Evolutionary conservation across 2,329 filamentous ascomycete species (phyloP).

Genomic region (Helotiales sp.): DNA sequence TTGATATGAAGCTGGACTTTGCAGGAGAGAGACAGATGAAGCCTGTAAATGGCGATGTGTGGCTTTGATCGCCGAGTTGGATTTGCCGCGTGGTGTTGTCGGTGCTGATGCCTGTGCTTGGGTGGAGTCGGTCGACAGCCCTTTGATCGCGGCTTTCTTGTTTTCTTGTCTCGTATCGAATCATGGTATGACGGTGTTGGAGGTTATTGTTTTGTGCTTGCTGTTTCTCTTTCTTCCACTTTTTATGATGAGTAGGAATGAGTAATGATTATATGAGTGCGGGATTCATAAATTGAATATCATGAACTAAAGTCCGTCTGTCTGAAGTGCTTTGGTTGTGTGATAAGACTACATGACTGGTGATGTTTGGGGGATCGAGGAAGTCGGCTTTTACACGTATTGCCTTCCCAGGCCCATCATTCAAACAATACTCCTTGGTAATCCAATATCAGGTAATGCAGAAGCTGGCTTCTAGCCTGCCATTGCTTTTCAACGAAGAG

Average conservation of each 20-base stretch:
- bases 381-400: too few relatives aligned
- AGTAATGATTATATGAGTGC: slow-evolving; percentile 28
- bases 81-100: neutral
- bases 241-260: slow-evolving; percentile 19
- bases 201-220: neutral
- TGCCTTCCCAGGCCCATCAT: too few relatives aligned
- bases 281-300: slow-evolving; percentile 30
- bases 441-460: too few relatives aligned
- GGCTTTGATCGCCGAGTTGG: slow-evolving; percentile 29
- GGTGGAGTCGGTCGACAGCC: neutral
- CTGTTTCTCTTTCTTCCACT: neutral
- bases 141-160: slow-evolving; percentile 4
- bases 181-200: slow-evolving; percentile 2
- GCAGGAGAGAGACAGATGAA: slow-evolving; percentile 28
- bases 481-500: too few relatives aligned
- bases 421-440: too few relatives aligned
- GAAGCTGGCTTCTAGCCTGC: too few relatives aligned
- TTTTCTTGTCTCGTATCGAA: slow-evolving; percentile 6
- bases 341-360: too few relatives aligned
- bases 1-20: slow-evolving; percentile 42
- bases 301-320: slow-evolving; percentile 12
- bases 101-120: slow-evolving; percentile 1
- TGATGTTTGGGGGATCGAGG: too few relatives aligned
- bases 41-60: slow-evolving; percentile 30
- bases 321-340: neutral